Evolutionary conservation across 2,329 filamentous ascomycete species (phyloP).

Genomic region (Exophiala lecanii-corni): DNA sequence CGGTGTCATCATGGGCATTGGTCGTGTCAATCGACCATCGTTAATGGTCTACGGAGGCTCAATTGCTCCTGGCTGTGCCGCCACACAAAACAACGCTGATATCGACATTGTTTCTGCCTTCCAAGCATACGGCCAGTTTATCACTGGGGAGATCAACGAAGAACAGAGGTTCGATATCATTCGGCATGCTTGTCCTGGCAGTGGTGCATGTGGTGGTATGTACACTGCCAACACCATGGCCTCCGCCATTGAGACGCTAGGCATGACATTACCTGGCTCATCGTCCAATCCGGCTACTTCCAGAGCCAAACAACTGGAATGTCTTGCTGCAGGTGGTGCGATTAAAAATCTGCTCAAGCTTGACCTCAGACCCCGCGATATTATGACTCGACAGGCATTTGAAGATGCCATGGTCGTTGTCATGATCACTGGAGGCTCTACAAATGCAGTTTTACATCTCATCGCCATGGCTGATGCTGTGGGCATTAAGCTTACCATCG

Average conservation of each 20-base stretch:
- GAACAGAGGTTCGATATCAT: constrained; percentile 92
- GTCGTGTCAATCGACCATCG: constrained; percentile 84
- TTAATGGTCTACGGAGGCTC: constrained; percentile 98
- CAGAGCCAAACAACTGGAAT: constrained; percentile 67
- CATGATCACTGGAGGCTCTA: constrained; percentile 77
- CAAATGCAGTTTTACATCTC: constrained; percentile 78
- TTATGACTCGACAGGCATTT: constrained; percentile 74
- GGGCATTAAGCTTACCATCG: constrained; percentile 75
- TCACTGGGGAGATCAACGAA: constrained; percentile 85
- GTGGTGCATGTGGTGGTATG: constrained; percentile 83
- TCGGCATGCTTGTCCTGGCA: constrained; percentile 79
- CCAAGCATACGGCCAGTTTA: constrained; percentile 94
- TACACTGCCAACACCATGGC: constrained; percentile 75
- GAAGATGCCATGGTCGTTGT: constrained; percentile 82
- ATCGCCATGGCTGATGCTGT: constrained; percentile 80
- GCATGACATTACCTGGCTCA: constrained; percentile 76
- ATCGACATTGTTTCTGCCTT: constrained; percentile 97
- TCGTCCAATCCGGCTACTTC: constrained; percentile 75
- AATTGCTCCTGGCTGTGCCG: constrained; percentile 84
- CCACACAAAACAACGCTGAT: constrained; percentile 63
- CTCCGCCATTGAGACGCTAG: constrained; percentile 67
- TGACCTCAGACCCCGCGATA: constrained; percentile 72
- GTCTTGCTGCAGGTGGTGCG: constrained; percentile 64
- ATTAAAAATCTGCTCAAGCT: constrained; percentile 71
- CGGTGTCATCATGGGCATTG: constrained; percentile 87